Evolutionary conservation across 148 eudicot species (phyloP).

Genomic region (Tetragonia tetragonoides): DNA sequence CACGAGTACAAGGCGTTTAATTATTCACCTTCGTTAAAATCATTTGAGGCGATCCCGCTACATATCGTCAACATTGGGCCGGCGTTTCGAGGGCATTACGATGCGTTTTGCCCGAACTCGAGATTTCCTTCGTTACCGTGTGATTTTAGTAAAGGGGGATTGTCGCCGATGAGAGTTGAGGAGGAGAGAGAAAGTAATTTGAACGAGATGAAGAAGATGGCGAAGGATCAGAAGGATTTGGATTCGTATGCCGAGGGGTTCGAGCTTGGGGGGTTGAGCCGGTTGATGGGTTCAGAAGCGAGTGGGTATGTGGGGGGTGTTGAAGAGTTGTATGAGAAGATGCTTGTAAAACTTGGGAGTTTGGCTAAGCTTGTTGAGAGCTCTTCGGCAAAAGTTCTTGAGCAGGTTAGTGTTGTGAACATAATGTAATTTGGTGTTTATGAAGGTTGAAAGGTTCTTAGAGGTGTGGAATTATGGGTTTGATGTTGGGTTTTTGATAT

Average conservation of each 20-base stretch:
- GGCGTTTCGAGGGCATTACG: constrained; percentile 65
- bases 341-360: constrained; percentile 66
- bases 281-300: constrained; percentile 61
- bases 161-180: constrained; percentile 45
- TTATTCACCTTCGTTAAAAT: constrained; percentile 19
- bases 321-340: constrained; percentile 75
- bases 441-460: not conserved
- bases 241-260: constrained; percentile 50
- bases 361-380: constrained; percentile 60
- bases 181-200: constrained; percentile 27
- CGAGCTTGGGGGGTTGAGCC: constrained; percentile 48
- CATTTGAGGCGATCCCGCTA: constrained; percentile 47
- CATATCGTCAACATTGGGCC: constrained; percentile 76
- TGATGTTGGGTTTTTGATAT: not conserved
- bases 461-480: not conserved
- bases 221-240: constrained; percentile 44
- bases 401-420: constrained; percentile 46
- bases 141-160: constrained; percentile 29
- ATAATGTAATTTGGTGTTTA: not conserved
- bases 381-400: constrained; percentile 59
- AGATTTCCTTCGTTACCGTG: constrained; percentile 46
- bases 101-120: constrained; percentile 51
- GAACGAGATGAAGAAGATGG: constrained; percentile 30
- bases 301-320: constrained; percentile 44
- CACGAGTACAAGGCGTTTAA: constrained; percentile 63